Base-by-base conservation (phyloP, 2,329 filamentous ascomycete genomes). In the Pleomassaria siparia region DNA sequence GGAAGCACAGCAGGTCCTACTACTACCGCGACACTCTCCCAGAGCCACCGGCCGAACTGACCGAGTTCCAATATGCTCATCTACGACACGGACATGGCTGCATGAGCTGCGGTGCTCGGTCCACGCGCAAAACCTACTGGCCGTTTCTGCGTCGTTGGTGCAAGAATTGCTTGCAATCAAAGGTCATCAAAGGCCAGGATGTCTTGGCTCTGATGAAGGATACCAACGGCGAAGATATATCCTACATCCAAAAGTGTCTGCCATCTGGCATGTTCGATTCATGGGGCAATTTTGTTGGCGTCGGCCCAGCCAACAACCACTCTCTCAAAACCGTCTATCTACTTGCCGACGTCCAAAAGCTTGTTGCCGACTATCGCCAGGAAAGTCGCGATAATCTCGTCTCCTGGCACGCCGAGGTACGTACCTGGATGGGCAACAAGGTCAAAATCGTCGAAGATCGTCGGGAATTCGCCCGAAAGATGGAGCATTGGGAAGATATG, bases 71-170 rank as follows among this genome's bases (percentile, higher is more conserved):
- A 42, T 74, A 73, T 51, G 66, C 69, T 12, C 61, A 72, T 45
- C 54, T 74, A 13, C 58, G 72, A 7, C 64, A 70, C 30, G 70
- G 70, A 7, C 62, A 66, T 40, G 70, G 70, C 21, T 74, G 72
- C 54, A 70, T 70, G 63, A 64, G 60, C 24, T 73, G 71, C 51
- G 53, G 57, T 12, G 59, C 69, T 11, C 57, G 55, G 4, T 63
- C 59, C 26, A 69, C 70, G 6, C 62, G 72, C 51, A 74, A 73
- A 53, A 71, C 70, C 4, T 74, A 73, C 47, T 74, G 72, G 72
- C 69, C 69, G 2, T 73, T 73, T 41, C 62, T 70, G 18, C 65
- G 69, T 10, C 67, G 72, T n/a, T 73, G 70, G 70, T 74, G 72
- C 54, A 68, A 69, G 42, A 52, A 54, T 8, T 74, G 72, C 49